Evolutionary conservation across 306 rosid species (phyloP).

Genomic region (Herpetospermum pedunculosum): DNA sequence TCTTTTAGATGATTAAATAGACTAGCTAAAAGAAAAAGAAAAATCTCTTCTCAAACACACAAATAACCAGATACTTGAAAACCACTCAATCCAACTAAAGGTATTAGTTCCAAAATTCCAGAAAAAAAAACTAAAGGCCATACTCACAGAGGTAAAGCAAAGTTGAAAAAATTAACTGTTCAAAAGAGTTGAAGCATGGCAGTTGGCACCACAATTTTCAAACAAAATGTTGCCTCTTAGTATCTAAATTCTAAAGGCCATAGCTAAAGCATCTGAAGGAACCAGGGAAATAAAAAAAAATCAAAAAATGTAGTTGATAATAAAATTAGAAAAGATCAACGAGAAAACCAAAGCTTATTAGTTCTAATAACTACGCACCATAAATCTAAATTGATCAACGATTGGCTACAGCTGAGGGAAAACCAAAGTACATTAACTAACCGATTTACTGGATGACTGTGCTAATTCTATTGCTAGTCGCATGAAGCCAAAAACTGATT

Average conservation of each 20-base stretch:
- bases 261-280: background rate
- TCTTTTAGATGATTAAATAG: background rate
- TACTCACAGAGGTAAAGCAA: background rate
- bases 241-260: background rate
- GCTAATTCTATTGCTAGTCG: conserved; percentile 57
- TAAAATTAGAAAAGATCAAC: background rate
- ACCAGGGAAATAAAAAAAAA: background rate
- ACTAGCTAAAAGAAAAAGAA: background rate
- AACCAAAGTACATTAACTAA: conserved; percentile 22
- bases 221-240: background rate
- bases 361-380: background rate
- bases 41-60: background rate
- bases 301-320: background rate
- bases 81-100: background rate
- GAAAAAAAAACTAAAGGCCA: background rate
- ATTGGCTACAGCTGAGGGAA: background rate
- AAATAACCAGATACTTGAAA: background rate
- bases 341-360: background rate
- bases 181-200: background rate
- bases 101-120: background rate
- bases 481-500: conserved; percentile 51
- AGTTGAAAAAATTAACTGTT: background rate
- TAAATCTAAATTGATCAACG: background rate
- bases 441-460: conserved; percentile 38
- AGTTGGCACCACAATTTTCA: background rate